Evolutionary conservation across 805 yeast species (phyloP).

Genomic region (Wickerhamomyces kurtzmanii): DNA sequence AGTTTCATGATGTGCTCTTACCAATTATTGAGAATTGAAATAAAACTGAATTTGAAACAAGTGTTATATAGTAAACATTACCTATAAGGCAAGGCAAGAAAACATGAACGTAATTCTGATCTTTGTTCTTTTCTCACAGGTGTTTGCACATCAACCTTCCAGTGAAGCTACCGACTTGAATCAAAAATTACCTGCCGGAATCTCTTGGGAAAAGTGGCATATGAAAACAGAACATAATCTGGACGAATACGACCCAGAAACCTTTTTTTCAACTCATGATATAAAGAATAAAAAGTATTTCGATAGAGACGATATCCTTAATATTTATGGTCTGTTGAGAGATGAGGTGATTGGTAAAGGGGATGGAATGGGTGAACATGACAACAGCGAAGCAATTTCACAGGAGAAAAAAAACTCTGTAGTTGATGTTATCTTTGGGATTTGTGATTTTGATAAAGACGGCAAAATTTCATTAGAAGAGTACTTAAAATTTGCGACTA

Average conservation of each 20-base stretch:
- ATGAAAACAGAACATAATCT: constrained; percentile 84
- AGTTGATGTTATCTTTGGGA: constrained; percentile 37
- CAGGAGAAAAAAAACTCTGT: constrained; percentile 46
- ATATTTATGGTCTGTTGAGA: constrained; percentile 72
- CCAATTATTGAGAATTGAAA: too few species aligned
- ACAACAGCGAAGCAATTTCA: constrained; percentile 49
- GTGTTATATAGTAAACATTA: too few species aligned
- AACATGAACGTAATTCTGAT: too few species aligned
- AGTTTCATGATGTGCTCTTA: too few species aligned
- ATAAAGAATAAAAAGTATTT: constrained; percentile 46
- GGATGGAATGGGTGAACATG: constrained; percentile 79
- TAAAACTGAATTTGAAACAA: too few species aligned
- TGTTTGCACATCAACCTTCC: constrained; percentile 3
- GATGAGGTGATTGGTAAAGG: constrained; percentile 78
- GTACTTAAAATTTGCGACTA: constrained; percentile 49
- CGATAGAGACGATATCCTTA: constrained; percentile 54
- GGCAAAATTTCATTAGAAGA: constrained; percentile 58
- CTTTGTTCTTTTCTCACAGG: too few species aligned
- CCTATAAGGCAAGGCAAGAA: too few species aligned
- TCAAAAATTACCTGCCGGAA: constrained; percentile 36
- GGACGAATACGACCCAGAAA: constrained; percentile 61
- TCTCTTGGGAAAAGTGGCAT: constrained; percentile 80
- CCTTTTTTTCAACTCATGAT: constrained; percentile 80
- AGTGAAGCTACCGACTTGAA: constrained; percentile 10
- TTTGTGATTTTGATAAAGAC: constrained; percentile 61